phyloP scores from a whole-genome alignment of 176 grass and related monocot species.

The Carex pumila region DNA sequence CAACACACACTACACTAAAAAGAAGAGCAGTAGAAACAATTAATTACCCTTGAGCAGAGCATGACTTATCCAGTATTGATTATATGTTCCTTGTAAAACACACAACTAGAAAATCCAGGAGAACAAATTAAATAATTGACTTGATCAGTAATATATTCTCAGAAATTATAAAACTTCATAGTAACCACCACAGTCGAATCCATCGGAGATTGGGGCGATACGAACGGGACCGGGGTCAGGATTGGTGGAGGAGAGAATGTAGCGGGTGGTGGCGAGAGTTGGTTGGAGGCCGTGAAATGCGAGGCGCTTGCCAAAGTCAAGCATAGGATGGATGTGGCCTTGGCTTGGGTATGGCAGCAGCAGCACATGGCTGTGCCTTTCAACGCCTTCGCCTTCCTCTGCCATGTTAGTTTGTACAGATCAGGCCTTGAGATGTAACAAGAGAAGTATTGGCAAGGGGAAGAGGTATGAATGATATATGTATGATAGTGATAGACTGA shows the following conservation, averaged over 20 bases:
- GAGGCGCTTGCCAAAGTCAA: conserved; percentile 58
- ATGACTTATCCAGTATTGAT: neutral
- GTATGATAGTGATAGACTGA: too few species aligned
- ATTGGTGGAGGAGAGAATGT: conserved; percentile 18
- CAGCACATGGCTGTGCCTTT: conserved; percentile 28
- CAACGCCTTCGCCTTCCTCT: neutral
- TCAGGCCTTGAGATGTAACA: too few species aligned
- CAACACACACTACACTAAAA: neutral
- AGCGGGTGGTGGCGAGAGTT: conserved; percentile 41
- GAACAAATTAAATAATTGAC: neutral
- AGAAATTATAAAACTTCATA: neutral
- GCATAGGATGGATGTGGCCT: conserved; percentile 74
- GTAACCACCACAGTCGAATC: conserved; percentile 23
- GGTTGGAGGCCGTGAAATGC: conserved; percentile 30
- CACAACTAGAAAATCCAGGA: neutral
- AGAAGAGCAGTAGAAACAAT: neutral
- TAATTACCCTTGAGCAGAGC: neutral
- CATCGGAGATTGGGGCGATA: conserved; percentile 38
- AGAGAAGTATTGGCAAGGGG: too few species aligned
- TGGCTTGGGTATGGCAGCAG: conserved; percentile 56
- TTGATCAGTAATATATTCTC: neutral
- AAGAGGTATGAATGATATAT: too few species aligned
- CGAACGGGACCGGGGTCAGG: conserved; percentile 13
- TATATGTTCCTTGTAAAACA: neutral
- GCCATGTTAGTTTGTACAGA: neutral